Percentiles rank a stretch among this genome's conserved stretches.
Evolutionary conservation across 1,139 yeast genomes (phyloP).

Genomic region (Spencermartinsiella ligniputridi): DNA sequence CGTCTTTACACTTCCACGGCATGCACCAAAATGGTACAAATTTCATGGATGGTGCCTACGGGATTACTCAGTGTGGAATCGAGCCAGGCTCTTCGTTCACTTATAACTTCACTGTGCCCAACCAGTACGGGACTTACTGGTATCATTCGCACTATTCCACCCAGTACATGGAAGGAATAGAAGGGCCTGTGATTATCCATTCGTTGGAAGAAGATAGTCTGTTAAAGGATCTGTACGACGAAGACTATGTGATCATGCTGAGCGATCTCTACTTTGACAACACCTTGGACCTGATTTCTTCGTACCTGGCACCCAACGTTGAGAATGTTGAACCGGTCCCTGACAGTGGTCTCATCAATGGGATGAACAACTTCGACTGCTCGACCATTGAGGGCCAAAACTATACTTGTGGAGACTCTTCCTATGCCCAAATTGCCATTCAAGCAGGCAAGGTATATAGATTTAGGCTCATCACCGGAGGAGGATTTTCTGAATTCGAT

Average conservation of each 20-base stretch:
- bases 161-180: conserved; percentile 80
- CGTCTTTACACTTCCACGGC: conserved; percentile 83
- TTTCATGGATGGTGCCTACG: conserved; percentile 79
- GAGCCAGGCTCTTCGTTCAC: conserved; percentile 66
- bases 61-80: conserved; percentile 79
- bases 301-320: conserved; percentile 62
- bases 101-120: conserved; percentile 64
- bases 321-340: conserved; percentile 93
- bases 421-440: conserved; percentile 8
- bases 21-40: conserved; percentile 61
- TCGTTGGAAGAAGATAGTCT: conserved; percentile 36
- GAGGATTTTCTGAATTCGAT: conserved; percentile 28
- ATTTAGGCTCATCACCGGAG: conserved; percentile 31
- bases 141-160: conserved; percentile 79
- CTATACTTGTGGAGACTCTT: conserved; percentile 14
- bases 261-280: conserved; percentile 74
- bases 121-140: conserved; percentile 77
- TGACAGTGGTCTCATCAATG: conserved; percentile 43
- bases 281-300: conserved; percentile 44
- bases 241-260: conserved; percentile 57
- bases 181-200: conserved; percentile 66
- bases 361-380: conserved; percentile 24
- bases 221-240: conserved; percentile 36
- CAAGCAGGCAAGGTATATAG: conserved; percentile 21
- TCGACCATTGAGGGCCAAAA: conserved; percentile 16